Conservation (phyloP, 768 basidiomycete species). For the Phylloporus arenicola region DNA sequence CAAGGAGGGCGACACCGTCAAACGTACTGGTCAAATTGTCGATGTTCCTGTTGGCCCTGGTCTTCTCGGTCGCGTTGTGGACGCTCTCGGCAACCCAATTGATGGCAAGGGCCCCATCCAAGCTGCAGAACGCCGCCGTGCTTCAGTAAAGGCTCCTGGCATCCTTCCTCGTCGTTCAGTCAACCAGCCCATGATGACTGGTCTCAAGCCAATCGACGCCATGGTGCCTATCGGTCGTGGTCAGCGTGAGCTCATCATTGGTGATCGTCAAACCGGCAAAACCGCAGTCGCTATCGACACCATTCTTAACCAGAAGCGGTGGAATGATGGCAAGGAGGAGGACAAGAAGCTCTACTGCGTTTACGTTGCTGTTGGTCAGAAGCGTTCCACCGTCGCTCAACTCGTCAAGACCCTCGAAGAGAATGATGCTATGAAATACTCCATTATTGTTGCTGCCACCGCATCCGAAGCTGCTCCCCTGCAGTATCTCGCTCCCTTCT, state of each 20-base stretch:
- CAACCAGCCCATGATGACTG: conserved; percentile 99
- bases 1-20: conserved; percentile 99
- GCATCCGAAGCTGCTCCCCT: conserved; percentile 99
- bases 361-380: conserved; percentile 98
- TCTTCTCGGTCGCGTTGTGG: conserved; percentile 98
- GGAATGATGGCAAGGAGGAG: conserved; percentile 98
- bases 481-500: conserved; percentile 99
- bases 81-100: conserved; percentile 99
- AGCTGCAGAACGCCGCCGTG: conserved; percentile 89
- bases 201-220: conserved; percentile 99
- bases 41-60: conserved; percentile 98
- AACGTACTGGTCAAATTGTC: conserved; percentile 99
- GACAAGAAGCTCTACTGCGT: conserved; percentile 99
- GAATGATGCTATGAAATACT: conserved; percentile 99
- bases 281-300: conserved; percentile 99
- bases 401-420: conserved; percentile 99
- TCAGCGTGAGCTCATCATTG: conserved; percentile 99
- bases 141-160: conserved; percentile 98
- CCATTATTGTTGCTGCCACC: conserved; percentile 98
- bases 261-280: conserved; percentile 99
- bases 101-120: conserved; percentile 99
- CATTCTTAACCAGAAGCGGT: conserved; percentile 99
- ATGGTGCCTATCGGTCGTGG: conserved; percentile 99
- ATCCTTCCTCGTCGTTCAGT: conserved; percentile 99
- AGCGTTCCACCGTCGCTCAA: conserved; percentile 98